These are phyloP conservation scores for Pezicula carpinea DNA, from an alignment of 2,329 filamentous ascomycete species.

Conservation along the genomic window DNA sequence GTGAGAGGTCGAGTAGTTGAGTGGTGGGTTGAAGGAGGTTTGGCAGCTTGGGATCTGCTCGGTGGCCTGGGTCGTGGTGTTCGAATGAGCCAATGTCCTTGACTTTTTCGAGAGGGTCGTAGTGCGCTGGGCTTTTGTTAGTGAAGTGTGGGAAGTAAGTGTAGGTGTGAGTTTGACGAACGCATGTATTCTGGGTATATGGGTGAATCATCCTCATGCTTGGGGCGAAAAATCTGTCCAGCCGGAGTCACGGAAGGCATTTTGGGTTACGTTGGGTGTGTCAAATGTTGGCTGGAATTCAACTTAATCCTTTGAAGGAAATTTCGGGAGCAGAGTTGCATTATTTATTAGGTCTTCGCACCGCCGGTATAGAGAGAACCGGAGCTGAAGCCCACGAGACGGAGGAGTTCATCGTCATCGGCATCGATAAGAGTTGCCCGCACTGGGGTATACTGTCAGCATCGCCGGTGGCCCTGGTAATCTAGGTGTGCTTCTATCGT, in stretches of 20 bases:
- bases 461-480: no score
- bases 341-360: no score
- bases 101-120: constrained; percentile 1
- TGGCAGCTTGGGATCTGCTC: background rate
- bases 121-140: constrained; percentile 1
- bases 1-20: background rate
- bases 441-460: no score
- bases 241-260: background rate
- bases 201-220: constrained; percentile 1
- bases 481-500: background rate
- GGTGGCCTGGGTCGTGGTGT: background rate
- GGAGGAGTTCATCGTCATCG: no score
- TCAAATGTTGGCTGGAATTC: no score
- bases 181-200: constrained; percentile 2
- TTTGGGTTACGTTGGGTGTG: background rate
- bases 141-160: background rate
- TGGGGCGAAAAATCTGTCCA: background rate
- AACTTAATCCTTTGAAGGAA: no score
- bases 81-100: constrained; percentile 1
- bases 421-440: no score
- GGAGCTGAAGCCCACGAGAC: no score
- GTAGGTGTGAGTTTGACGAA: background rate
- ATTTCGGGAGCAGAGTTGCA: no score
- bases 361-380: no score
- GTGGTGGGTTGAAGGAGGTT: background rate